Evolutionary conservation across 75 land plant genomes (phyloP), one percentile per base, ranked within the genome.

Genomic region (Gnetum montanum): DNA sequence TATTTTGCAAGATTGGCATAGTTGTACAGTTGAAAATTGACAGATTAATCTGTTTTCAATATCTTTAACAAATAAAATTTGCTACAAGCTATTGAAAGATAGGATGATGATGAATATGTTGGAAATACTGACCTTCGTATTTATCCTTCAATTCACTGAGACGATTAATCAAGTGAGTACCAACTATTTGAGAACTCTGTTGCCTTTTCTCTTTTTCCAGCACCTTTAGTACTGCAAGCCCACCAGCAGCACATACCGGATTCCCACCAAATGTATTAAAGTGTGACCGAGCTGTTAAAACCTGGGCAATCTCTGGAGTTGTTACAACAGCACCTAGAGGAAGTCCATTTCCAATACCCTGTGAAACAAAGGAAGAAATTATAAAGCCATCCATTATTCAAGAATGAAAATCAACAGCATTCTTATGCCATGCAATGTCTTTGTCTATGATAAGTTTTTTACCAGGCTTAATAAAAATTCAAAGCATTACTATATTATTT

Each of bases 261-360:
- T 90, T 94, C n/a, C 98, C 98, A 40, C 98, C 96, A 60, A 92
- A 94, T 27, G 98, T 94, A 60, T 90, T 90, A 66, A 83, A 94
- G 64, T 85, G 88, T 45, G 60, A 63, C 15, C 94, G 62, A 8
- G 76, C 82, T 30, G 91, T 77, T 64, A 94, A 54, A 36, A 83
- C 87, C 55, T 75, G 60, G 38, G 98, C 98, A 45, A 94, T 94
- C 63, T 94, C 80, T 26, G 96, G 96, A 52, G 98, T 94, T 10
- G 98, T 94, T 10, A 94, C 85, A 24, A 94, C 98, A 25, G 98
- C 98, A 27, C 88, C 98, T 31, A 89, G 62, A 25, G 98, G 98
- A 47, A 90, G 79, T 24, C 98, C 98, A 76, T 94, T 94, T 34
- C 98, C 98, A 65, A 94, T 80, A 6, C 96, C 98, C 98, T 94